Conservation (phyloP, 208 protist species). For the Trypanosoma mega region DNA sequence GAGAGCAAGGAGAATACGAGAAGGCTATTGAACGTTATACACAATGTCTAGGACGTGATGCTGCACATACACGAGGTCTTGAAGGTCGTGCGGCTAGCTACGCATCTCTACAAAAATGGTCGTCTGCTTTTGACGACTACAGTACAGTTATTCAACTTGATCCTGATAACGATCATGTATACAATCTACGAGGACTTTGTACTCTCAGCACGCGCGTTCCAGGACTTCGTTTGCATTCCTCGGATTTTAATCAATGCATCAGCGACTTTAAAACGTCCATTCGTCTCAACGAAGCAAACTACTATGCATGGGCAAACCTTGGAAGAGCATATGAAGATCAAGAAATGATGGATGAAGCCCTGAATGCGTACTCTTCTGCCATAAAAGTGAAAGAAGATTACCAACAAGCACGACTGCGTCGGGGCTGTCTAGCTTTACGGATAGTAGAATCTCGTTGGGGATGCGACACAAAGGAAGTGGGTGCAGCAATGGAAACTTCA, state of each 20-base stretch:
- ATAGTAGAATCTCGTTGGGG: conserved; percentile 32
- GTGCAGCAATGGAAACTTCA: not conserved
- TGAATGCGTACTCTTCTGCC: conserved; percentile 71
- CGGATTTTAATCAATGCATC: conserved; percentile 72
- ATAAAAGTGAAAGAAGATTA: conserved; percentile 78
- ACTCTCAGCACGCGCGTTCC: conserved; percentile 66
- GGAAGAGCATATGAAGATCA: conserved; percentile 88
- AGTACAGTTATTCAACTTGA: conserved; percentile 82
- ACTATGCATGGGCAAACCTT: conserved; percentile 91
- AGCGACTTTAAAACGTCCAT: conserved; percentile 84
- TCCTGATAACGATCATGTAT: conserved; percentile 89
- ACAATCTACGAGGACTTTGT: conserved; percentile 91
- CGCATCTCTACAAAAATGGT: conserved; percentile 49
- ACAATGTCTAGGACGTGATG: conserved; percentile 70
- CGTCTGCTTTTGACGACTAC: conserved; percentile 87
- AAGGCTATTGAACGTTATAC: conserved; percentile 82
- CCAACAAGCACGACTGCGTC: conserved; percentile 64
- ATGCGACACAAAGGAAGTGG: not conserved
- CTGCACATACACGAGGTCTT: conserved; percentile 52
- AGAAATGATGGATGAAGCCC: conserved; percentile 61
- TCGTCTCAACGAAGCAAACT: conserved; percentile 90
- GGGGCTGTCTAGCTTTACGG: conserved; percentile 66
- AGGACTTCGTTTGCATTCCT: conserved; percentile 62
- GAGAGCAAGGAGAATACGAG: conserved; percentile 49
- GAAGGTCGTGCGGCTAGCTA: conserved; percentile 78